Percentiles rank a stretch among this genome's conserved stretches.
These are phyloP conservation scores for Gloeopeniophorella convolvens DNA, from an alignment of 768 basidiomycete species.

Conservation along the genomic window DNA sequence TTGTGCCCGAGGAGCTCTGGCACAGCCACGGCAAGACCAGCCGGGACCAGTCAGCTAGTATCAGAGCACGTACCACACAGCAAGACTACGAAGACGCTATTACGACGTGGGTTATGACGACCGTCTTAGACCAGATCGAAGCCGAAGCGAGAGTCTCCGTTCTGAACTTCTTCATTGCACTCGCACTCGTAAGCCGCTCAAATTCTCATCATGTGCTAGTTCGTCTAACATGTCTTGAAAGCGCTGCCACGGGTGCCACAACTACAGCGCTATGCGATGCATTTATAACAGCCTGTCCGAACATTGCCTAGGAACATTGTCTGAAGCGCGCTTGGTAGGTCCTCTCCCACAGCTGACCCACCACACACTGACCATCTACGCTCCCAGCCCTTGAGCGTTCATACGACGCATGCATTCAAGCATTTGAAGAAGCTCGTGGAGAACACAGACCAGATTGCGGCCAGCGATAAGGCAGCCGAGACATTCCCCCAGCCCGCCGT, in stretches of 20 bases:
- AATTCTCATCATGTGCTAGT: too few relatives aligned
- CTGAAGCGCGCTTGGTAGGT: not conserved
- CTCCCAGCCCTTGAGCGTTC: constrained; percentile 4
- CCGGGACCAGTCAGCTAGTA: too few relatives aligned
- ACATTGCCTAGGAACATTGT: constrained; percentile 1
- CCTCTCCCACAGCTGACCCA: not conserved
- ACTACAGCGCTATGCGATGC: constrained; percentile 34
- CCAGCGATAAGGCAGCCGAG: not conserved
- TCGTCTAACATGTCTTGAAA: constrained; percentile 1
- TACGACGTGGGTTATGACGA: constrained; percentile 7
- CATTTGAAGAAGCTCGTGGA: constrained; percentile 2
- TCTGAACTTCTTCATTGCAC: constrained; percentile 12
- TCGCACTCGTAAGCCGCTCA: constrained; percentile 6
- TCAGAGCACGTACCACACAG: constrained; percentile 7
- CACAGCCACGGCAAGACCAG: constrained; percentile 2
- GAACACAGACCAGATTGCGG: constrained; percentile 1
- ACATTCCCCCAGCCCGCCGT: constrained; percentile 8
- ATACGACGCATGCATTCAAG: not conserved
- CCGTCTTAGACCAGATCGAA: constrained; percentile 8
- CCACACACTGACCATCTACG: not conserved
- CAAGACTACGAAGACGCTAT: constrained; percentile 13
- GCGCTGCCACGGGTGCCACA: constrained; percentile 14
- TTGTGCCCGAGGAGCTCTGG: constrained; percentile 15
- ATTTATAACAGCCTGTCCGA: constrained; percentile 8
- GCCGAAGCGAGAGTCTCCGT: constrained; percentile 6